Percentiles rank a stretch among this genome's conserved stretches.
Evolutionary conservation across 225 moss, liverwort and hornwort genomes (phyloP).

Genomic region (Climacium dendroides): DNA sequence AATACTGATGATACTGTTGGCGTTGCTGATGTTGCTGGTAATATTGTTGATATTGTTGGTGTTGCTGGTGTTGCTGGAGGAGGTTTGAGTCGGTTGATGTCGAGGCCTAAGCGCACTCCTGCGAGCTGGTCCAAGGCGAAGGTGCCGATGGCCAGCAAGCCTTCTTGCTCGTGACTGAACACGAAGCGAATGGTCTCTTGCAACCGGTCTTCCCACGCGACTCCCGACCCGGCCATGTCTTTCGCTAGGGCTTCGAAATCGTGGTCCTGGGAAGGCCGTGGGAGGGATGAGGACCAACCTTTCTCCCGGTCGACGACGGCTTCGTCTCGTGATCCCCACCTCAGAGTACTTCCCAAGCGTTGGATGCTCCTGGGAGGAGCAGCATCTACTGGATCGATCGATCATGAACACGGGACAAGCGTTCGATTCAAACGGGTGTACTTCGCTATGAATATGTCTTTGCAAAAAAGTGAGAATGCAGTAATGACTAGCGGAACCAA

Average conservation of each 20-base stretch:
- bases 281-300: not conserved
- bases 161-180: constrained; percentile 33
- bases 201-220: constrained; percentile 4
- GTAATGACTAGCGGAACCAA: not conserved
- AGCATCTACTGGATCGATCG: not conserved
- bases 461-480: not conserved
- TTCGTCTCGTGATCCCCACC: not conserved
- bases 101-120: not conserved
- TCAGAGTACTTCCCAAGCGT: not conserved
- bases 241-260: not conserved
- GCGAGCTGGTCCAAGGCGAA: constrained; percentile 31
- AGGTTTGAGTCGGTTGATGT: not conserved
- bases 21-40: too few species aligned
- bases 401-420: not conserved
- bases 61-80: not conserved
- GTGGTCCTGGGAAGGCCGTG: not conserved
- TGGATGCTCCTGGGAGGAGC: not conserved
- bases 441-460: not conserved
- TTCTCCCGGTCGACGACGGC: not conserved
- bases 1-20: not conserved
- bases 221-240: not conserved
- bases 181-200: constrained; percentile 36
- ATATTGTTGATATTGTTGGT: too few species aligned
- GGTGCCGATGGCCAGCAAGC: constrained; percentile 42
- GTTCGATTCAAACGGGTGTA: not conserved